These are phyloP conservation scores for Blastomyces percursus DNA, from an alignment of 2,329 filamentous ascomycete species.

Conservation along the genomic window DNA sequence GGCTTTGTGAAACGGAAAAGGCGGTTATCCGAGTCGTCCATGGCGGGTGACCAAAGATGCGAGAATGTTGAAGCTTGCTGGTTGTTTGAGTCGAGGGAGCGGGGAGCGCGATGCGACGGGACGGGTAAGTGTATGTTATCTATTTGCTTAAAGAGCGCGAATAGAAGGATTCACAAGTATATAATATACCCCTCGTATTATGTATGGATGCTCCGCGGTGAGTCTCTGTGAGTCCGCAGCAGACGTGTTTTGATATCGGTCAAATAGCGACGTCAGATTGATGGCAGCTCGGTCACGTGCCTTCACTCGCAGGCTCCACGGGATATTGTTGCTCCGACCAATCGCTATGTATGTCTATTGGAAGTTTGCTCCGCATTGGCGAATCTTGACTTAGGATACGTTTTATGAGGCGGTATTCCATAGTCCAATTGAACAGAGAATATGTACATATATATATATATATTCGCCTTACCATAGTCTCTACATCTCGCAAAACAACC, in stretches of 20 bases:
- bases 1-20: conserved; percentile 59
- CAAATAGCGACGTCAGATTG: not conserved
- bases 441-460: not conserved
- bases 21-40: conserved; percentile 41
- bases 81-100: too few species aligned
- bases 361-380: too few species aligned
- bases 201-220: not conserved
- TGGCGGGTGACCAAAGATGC: conserved; percentile 9
- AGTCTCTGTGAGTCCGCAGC: not conserved
- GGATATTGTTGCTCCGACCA: not conserved
- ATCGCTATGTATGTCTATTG: too few species aligned
- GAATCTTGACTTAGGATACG: not conserved
- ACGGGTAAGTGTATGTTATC: not conserved
- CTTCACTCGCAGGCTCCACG: too few species aligned
- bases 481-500: conserved; percentile 30
- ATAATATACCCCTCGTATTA: not conserved
- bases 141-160: not conserved
- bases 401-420: not conserved
- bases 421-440: not conserved
- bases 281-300: not conserved
- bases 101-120: not conserved
- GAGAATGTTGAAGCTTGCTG: not conserved
- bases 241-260: not conserved
- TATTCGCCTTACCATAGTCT: not conserved
- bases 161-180: not conserved